phyloP scores from a whole-genome alignment of 176 grass and related monocot genomes.

The Eleusine coracana region DNA sequence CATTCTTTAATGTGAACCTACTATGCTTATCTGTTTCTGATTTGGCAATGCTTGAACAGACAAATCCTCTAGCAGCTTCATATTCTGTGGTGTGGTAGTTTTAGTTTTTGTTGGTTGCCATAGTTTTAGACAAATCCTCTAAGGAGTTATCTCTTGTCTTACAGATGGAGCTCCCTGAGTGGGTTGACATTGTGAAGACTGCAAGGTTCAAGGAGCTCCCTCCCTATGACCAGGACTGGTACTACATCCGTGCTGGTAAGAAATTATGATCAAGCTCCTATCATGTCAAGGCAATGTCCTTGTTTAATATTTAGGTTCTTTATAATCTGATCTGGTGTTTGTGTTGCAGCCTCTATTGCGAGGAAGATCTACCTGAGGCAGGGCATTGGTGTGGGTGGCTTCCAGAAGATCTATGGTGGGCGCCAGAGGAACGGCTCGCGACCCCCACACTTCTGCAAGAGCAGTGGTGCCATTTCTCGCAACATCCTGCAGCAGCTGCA shows the following conservation, averaged over 20 bases:
- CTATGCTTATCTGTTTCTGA: too few species aligned
- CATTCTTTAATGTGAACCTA: too few species aligned
- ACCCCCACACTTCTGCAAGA: conserved; percentile 79
- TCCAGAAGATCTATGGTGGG: conserved; percentile 81
- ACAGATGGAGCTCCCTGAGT: conserved; percentile 80
- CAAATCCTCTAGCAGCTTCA: too few species aligned
- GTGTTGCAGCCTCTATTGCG: conserved; percentile 59
- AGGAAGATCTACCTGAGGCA: conserved; percentile 82
- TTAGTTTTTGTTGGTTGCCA: too few species aligned
- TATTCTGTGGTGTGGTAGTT: neutral
- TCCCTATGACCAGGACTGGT: conserved; percentile 69
- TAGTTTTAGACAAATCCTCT: too few species aligned
- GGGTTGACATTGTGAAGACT: conserved; percentile 86
- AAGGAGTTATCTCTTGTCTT: neutral
- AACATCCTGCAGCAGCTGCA: conserved; percentile 76
- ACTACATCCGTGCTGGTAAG: conserved; percentile 78
- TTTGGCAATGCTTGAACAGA: too few species aligned
- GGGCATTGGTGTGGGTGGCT: conserved; percentile 75
- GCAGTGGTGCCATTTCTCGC: conserved; percentile 68
- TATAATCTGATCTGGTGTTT: neutral
- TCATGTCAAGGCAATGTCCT: too few species aligned
- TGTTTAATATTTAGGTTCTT: too few species aligned
- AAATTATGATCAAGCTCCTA: neutral
- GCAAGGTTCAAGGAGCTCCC: conserved; percentile 83
- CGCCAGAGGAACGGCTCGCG: conserved; percentile 60